Evolutionary conservation across 148 eudicot species (phyloP), one percentile per base, ranked within the genome.

Genomic region (Nepenthes mirabilis): DNA sequence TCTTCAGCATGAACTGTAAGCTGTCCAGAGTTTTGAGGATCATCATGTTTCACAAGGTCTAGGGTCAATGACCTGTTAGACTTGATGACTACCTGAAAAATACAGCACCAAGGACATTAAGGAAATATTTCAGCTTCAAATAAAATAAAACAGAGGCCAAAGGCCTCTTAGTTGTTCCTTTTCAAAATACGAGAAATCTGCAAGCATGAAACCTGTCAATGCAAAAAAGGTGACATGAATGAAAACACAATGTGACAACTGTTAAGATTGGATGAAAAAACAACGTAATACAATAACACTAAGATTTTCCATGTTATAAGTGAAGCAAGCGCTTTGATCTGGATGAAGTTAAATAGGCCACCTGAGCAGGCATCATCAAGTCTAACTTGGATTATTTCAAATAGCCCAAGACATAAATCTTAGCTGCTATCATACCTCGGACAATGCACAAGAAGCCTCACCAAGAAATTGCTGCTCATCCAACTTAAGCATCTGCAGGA

Each of bases 381-480:
- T 3, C 4, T 40, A 40, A 40, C 4, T 40, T 40, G 8, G 45
- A 40, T 40, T 40, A 40, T 40, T 40, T 40, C 45, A 40, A 40
- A 40, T 40, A 40, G 8, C 45, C 8, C 45, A 40, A 40, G 6
- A 40, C 4, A 8, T 40, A 40, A 40, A 40, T 40, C 6, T 8
- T 40, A 8, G 45, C 8, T 40, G 47, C 51, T 43, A 13, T 47
- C 6, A 12, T 85, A 89, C 99, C 99, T 93, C 82, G 36, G 99
- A 77, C 63, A 93, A 78, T 57, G 86, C 71, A 72, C 95, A 93
- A 48, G 74, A 79, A 74, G 99, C 96, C 77, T 88, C 95, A 12
- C 99, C 99, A 60, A 93, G 91, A 77, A 81, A 84, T 74, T 93
- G 96, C 60, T 86, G 96, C 73, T 93, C 96, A 36, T 93, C 99